These are phyloP conservation scores for Sextonia rubra DNA, from an alignment of 164 flowering plant genomes.

Conservation along the genomic window DNA sequence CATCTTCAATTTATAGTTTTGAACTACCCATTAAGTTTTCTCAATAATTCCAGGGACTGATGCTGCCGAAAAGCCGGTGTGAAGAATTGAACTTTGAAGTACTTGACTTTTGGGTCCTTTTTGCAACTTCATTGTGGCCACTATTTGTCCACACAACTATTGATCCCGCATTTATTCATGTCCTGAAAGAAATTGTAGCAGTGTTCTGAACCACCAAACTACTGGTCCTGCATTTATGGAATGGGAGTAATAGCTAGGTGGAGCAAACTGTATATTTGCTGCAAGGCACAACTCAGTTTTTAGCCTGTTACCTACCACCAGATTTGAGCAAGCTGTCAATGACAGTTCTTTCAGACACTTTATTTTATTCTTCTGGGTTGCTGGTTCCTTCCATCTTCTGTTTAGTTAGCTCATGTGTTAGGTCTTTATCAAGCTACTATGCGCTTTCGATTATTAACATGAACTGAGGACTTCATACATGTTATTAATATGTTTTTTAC, in stretches of 20 bases:
- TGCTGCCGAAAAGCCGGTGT: too few species aligned
- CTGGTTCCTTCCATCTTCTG: neutral
- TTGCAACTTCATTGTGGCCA: too few species aligned
- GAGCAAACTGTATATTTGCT: too few species aligned
- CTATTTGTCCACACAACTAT: too few species aligned
- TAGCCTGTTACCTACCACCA: neutral
- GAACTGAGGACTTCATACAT: too few species aligned
- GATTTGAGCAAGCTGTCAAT: neutral
- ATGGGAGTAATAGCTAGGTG: neutral
- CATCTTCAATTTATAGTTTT: too few species aligned
- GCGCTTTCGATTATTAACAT: too few species aligned
- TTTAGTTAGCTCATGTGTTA: neutral
- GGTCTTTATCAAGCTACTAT: neutral
- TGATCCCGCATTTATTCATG: neutral
- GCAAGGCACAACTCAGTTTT: too few species aligned
- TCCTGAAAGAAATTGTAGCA: neutral
- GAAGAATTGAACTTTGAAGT: too few species aligned
- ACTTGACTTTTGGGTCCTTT: too few species aligned
- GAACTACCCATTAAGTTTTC: too few species aligned
- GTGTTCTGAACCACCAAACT: neutral
- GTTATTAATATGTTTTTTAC: neutral
- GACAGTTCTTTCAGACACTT: neutral
- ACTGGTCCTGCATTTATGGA: neutral
- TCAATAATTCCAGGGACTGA: too few species aligned
- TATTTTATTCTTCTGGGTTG: neutral